phyloP scores from a whole-genome alignment of 257 asterid genomes.

The Solanum tarijense region DNA sequence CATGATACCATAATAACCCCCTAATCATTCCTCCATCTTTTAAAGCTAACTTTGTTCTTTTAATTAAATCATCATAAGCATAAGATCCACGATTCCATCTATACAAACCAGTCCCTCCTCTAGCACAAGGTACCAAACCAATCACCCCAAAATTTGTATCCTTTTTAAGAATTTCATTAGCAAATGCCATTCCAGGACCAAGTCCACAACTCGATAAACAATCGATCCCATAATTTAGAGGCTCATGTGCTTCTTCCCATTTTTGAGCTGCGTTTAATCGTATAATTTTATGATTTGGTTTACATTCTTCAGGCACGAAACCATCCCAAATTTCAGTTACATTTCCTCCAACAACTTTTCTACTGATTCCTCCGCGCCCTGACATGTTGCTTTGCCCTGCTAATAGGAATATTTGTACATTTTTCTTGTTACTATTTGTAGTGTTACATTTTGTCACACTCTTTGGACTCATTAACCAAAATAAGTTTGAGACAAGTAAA shows the following conservation, averaged over 20 bases:
- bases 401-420: constrained; percentile 40
- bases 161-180: constrained; percentile 10
- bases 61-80: constrained; percentile 31
- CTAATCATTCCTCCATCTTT: constrained; percentile 25
- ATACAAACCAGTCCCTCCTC: constrained; percentile 51
- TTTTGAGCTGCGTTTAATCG: constrained; percentile 22
- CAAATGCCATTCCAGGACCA: constrained; percentile 68
- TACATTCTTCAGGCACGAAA: constrained; percentile 39
- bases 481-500: neutral
- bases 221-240: constrained; percentile 57
- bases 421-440: neutral
- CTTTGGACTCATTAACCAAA: neutral
- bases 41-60: constrained; percentile 34
- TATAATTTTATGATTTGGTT: constrained; percentile 13
- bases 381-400: constrained; percentile 95
- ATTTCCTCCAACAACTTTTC: neutral
- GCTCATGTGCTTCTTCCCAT: constrained; percentile 70
- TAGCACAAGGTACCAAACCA: constrained; percentile 70
- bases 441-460: neutral
- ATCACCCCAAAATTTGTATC: constrained; percentile 24
- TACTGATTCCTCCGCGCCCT: constrained; percentile 61
- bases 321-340: constrained; percentile 43
- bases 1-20: constrained; percentile 68
- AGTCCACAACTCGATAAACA: constrained; percentile 36
- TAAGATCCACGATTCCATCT: constrained; percentile 49